Conservation (phyloP, 306 rosid genomes). For the Crotalaria pallida region DNA sequence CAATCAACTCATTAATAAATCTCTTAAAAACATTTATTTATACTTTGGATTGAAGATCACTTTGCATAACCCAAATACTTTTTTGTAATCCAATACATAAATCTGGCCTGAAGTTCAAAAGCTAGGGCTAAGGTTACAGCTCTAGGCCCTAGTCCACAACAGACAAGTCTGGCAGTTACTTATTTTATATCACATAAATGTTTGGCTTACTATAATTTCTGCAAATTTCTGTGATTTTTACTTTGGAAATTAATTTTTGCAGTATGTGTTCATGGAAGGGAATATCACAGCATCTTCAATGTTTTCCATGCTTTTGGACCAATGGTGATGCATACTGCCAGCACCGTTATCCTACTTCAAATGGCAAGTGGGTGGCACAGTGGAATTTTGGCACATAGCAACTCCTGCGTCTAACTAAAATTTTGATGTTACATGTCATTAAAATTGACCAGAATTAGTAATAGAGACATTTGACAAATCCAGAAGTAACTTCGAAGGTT, state of each 20-base stretch:
- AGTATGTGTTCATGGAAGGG: constrained; percentile 16
- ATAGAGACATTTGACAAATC: too few relatives aligned
- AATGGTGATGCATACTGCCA: background rate
- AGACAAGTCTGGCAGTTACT: background rate
- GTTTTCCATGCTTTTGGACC: constrained; percentile 3
- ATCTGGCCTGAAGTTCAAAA: background rate
- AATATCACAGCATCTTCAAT: background rate
- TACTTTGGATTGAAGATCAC: background rate
- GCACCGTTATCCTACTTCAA: background rate
- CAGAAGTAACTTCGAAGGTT: too few relatives aligned
- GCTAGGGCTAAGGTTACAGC: background rate
- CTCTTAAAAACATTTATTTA: background rate
- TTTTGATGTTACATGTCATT: too few relatives aligned
- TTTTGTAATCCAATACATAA: background rate
- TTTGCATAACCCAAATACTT: background rate
- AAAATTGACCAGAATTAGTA: too few relatives aligned
- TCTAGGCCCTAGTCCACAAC: background rate
- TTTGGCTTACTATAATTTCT: background rate
- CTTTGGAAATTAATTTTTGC: constrained; percentile 16
- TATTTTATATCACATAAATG: background rate
- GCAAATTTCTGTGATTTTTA: background rate
- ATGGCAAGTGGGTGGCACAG: background rate
- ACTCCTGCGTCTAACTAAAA: too few relatives aligned
- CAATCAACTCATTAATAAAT: background rate
- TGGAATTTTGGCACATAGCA: constrained; percentile 1